Conservation (phyloP, 176 grass and related monocot species). For the Stipa capillata region DNA sequence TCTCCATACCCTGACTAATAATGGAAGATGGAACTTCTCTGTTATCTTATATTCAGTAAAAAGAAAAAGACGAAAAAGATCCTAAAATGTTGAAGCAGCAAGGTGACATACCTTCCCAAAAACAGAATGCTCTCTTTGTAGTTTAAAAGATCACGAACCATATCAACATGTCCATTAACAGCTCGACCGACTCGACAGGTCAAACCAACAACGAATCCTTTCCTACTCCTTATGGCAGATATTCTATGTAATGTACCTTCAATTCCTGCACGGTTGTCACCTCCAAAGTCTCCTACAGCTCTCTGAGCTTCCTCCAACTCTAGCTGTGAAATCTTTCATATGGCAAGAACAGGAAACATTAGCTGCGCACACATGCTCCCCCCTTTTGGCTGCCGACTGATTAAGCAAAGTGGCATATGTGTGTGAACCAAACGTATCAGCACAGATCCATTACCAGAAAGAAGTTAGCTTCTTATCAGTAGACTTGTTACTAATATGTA, state of each 20-base stretch:
- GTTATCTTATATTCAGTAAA: not conserved
- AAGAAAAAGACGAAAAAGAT: not conserved
- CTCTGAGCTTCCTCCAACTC: slow-evolving; percentile 82
- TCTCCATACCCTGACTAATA: not conserved
- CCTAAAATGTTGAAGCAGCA: not conserved
- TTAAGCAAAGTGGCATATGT: not conserved
- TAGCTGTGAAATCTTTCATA: slow-evolving; percentile 70
- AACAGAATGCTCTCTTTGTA: slow-evolving; percentile 96
- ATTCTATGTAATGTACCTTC: slow-evolving; percentile 98
- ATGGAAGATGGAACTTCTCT: not conserved
- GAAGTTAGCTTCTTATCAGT: not conserved
- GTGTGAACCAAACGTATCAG: not conserved
- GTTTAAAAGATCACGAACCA: slow-evolving; percentile 82
- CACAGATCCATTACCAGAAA: not conserved
- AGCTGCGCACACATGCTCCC: not conserved
- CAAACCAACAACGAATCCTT: slow-evolving; percentile 89
- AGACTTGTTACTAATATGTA: not conserved
- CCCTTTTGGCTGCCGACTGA: not conserved
- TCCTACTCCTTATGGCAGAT: slow-evolving; percentile 96
- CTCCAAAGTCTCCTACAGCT: slow-evolving; percentile 89
- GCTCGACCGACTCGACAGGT: slow-evolving; percentile 94
- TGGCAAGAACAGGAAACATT: not conserved
- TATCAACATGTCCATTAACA: slow-evolving; percentile 85
- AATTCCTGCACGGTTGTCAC: slow-evolving; percentile 87
- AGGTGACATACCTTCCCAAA: slow-evolving; percentile 57